A percentile compares a stretch with the other conserved stretches of the same genome.
phyloP scores from a whole-genome alignment of 2,329 filamentous ascomycete species.

The Didymellaceae sp. region DNA sequence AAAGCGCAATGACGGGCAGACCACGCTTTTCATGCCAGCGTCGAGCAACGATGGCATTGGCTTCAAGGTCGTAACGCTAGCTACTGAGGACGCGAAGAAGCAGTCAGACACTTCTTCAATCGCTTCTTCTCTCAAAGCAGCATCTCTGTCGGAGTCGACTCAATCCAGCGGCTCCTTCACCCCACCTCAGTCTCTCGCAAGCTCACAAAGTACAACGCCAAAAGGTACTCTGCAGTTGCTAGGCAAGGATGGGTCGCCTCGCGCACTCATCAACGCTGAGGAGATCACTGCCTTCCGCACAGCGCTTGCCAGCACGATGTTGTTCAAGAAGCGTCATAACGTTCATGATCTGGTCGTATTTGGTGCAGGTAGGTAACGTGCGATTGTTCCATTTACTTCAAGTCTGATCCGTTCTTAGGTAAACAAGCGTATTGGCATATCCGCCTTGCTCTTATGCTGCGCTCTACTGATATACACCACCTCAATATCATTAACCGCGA shows the following conservation, averaged over 20 bases:
- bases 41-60: slow-evolving; percentile 65
- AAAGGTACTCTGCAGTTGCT: slow-evolving; percentile 66
- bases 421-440: slow-evolving; percentile 96
- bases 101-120: slow-evolving; percentile 38
- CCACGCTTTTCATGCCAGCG: slow-evolving; percentile 72
- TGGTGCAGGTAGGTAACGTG: slow-evolving; percentile 66
- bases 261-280: slow-evolving; percentile 69
- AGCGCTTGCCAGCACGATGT: slow-evolving; percentile 67
- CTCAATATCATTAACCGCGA: slow-evolving; percentile 83
- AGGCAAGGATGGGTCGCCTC: slow-evolving; percentile 62
- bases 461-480: slow-evolving; percentile 71
- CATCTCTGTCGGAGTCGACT: slow-evolving; percentile 34
- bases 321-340: slow-evolving; percentile 67
- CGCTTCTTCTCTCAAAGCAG: slow-evolving; percentile 40
- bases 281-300: slow-evolving; percentile 75
- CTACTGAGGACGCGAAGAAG: slow-evolving; percentile 44
- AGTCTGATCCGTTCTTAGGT: neutral
- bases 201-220: slow-evolving; percentile 53
- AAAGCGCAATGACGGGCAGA: slow-evolving; percentile 65
- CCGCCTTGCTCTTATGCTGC: slow-evolving; percentile 78
- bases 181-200: slow-evolving; percentile 27
- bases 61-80: slow-evolving; percentile 69
- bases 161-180: slow-evolving; percentile 30
- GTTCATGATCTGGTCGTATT: slow-evolving; percentile 84
- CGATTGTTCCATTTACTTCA: no score